Conservation (phyloP, 2,329 filamentous ascomycete genomes). For the Whalleya microplaca region DNA sequence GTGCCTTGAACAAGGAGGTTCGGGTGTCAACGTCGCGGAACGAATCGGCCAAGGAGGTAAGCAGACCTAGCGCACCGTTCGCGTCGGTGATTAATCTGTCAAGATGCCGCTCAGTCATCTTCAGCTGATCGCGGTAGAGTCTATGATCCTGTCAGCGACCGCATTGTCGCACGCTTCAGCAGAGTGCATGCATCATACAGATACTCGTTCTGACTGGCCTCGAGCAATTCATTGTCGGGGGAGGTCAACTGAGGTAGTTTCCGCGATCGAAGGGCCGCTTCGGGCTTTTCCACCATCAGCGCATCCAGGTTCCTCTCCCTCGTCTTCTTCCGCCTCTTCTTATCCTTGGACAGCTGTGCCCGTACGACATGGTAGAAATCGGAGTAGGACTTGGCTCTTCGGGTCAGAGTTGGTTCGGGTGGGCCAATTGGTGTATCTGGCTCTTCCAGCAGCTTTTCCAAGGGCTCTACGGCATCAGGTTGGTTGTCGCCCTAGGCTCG, state of each 20-base stretch:
- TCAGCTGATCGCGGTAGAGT: conserved; percentile 79
- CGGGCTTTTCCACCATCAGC: conserved; percentile 45
- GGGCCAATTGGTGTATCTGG: conserved; percentile 59
- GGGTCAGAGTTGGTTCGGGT: conserved; percentile 66
- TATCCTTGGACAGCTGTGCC: conserved; percentile 59
- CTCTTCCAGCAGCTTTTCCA: conserved; percentile 63
- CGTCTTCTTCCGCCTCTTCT: conserved; percentile 45
- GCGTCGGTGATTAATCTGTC: conserved; percentile 79
- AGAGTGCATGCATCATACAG: conserved; percentile 55
- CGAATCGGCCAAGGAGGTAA: conserved; percentile 80
- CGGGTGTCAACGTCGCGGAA: conserved; percentile 88
- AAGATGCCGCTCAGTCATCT: conserved; percentile 80
- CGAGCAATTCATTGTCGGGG: conserved; percentile 70
- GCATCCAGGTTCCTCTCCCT: conserved; percentile 55
- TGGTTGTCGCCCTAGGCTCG: conserved; percentile 55
- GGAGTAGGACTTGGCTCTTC: conserved; percentile 76
- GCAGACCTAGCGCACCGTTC: conserved; percentile 71
- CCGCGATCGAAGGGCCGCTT: conserved; percentile 26
- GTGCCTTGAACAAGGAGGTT: conserved; percentile 89
- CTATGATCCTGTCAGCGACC: conserved; percentile 47
- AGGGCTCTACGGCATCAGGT: conserved; percentile 55
- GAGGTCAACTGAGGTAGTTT: conserved; percentile 51
- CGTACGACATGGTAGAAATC: conserved; percentile 71
- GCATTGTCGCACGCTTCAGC: not conserved
- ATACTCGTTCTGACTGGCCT: conserved; percentile 85